phyloP scores from a whole-genome alignment of 345 rosid genomes.

The Arabis alpina region DNA sequence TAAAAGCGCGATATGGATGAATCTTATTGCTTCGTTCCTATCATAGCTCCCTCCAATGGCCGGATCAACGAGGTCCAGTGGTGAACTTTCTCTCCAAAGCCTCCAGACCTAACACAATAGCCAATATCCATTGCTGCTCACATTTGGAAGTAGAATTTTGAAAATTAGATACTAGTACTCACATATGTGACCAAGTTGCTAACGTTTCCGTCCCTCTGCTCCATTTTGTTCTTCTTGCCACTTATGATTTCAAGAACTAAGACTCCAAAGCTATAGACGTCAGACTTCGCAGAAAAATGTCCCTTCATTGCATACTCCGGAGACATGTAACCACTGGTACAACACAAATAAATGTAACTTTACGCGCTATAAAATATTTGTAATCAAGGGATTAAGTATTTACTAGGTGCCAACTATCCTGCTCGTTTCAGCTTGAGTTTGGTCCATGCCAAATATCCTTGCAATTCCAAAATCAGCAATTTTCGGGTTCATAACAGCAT shows the following conservation, averaged over 20 bases:
- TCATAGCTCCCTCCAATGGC: background rate
- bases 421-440: background rate
- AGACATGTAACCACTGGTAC: background rate
- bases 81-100: slow-evolving; percentile 17
- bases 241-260: background rate
- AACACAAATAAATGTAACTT: background rate
- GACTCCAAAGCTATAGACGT: slow-evolving; percentile 3
- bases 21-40: background rate
- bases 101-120: slow-evolving; percentile 12
- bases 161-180: background rate
- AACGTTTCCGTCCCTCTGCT: background rate
- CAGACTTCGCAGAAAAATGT: background rate
- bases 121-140: background rate
- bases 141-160: background rate
- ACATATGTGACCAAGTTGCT: slow-evolving; percentile 18
- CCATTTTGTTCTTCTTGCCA: background rate
- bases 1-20: background rate
- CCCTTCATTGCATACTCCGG: slow-evolving; percentile 7
- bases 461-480: background rate
- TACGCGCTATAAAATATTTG: background rate
- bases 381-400: background rate
- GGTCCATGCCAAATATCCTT: background rate
- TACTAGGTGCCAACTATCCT: slow-evolving; percentile 1
- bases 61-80: slow-evolving; percentile 11
- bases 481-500: no score